Conservation (phyloP, 2,329 filamentous ascomycete genomes). For the Podosphaera aphanis region DNA sequence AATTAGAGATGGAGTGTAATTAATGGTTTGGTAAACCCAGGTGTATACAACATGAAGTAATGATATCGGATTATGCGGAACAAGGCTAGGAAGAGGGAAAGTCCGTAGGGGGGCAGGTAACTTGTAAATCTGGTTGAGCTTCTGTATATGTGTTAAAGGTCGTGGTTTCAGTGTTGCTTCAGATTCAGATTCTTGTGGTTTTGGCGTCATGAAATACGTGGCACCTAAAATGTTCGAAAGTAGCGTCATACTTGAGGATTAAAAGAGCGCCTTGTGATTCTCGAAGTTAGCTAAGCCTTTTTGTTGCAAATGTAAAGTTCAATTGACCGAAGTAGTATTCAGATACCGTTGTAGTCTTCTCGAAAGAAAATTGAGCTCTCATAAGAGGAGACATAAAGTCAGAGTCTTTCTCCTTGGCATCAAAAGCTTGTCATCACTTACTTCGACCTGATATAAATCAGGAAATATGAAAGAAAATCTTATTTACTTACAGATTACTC, state of each 20-base stretch:
- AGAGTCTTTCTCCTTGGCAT: conserved; percentile 28
- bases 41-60: conserved; percentile 57
- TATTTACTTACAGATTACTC: too few relatives aligned
- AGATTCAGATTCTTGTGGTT: background rate
- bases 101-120: conserved; percentile 59
- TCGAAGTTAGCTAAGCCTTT: background rate
- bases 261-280: background rate
- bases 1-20: conserved; percentile 39
- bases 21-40: conserved; percentile 51
- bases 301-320: background rate
- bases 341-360: conserved; percentile 95
- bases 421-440: conserved; percentile 37
- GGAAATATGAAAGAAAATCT: too few relatives aligned
- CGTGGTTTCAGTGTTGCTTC: conserved; percentile 3
- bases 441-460: too few relatives aligned
- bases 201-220: too few relatives aligned
- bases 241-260: conserved; percentile 4
- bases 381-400: conserved; percentile 31
- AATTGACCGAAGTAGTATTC: conserved; percentile 26
- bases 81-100: conserved; percentile 66
- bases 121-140: conserved; percentile 52
- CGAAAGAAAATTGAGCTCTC: conserved; percentile 36
- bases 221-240: background rate
- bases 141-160: conserved; percentile 17
- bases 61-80: conserved; percentile 81